These are phyloP conservation scores for Sporisorium sorghi DNA, from an alignment of 1,284 basidiomycete species.

Conservation along the genomic window DNA sequence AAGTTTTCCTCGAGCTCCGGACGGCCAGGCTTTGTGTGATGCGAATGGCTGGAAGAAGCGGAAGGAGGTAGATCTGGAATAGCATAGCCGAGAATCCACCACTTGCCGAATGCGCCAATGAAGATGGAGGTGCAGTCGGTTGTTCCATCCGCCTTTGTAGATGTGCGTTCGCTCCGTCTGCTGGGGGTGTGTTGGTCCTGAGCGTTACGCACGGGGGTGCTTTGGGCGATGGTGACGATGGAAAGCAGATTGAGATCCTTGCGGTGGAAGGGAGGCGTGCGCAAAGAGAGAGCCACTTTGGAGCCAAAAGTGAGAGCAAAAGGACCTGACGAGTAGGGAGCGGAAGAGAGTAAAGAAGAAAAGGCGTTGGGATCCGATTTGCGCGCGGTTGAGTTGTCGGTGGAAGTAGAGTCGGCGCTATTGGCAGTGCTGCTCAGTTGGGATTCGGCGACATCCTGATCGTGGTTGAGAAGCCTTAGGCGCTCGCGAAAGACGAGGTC, in stretches of 20 bases:
- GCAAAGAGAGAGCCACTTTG: constrained; percentile 80
- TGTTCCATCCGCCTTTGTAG: constrained; percentile 51
- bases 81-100: constrained; percentile 81
- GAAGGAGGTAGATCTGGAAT: constrained; percentile 31
- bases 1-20: constrained; percentile 77
- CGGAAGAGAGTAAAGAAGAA: constrained; percentile 28
- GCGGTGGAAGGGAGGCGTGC: constrained; percentile 90
- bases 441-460: constrained; percentile 31
- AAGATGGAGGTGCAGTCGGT: constrained; percentile 78
- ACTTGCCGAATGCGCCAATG: constrained; percentile 85
- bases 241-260: constrained; percentile 86
- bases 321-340: constrained; percentile 44
- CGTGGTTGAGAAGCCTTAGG: constrained; percentile 77
- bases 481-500: constrained; percentile 94
- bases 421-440: constrained; percentile 1
- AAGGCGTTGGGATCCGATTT: constrained; percentile 27
- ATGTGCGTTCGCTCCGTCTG: constrained; percentile 3
- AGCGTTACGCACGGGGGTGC: constrained; percentile 30
- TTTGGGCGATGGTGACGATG: constrained; percentile 75
- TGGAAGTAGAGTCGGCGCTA: constrained; percentile 2
- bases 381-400: constrained; percentile 4
- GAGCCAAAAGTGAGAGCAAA: constrained; percentile 78
- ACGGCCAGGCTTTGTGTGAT: constrained; percentile 67
- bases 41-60: constrained; percentile 76
- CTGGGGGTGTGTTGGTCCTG: constrained; percentile 8